Evolutionary conservation across 2,329 filamentous ascomycete genomes (phyloP).

Genomic region (Neonectria ditissima): DNA sequence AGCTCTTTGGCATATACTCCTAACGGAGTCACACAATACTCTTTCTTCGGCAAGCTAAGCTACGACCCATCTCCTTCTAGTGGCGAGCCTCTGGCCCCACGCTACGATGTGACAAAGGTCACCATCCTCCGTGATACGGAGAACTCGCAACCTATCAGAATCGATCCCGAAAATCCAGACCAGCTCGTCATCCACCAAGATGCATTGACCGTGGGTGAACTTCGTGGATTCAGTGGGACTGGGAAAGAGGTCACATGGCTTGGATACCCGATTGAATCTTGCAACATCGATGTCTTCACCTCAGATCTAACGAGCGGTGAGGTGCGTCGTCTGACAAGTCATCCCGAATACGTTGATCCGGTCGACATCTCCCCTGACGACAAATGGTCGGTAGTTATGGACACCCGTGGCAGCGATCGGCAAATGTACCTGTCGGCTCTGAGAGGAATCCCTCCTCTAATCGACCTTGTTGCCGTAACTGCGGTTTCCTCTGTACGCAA

Average conservation of each 20-base stretch:
- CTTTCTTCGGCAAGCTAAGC: neutral
- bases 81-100: neutral
- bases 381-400: slow-evolving; percentile 57
- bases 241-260: slow-evolving; percentile 57
- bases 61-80: neutral
- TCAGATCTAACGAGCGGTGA: slow-evolving; percentile 53
- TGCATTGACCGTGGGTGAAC: slow-evolving; percentile 51
- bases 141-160: neutral
- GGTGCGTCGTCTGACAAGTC: slow-evolving; percentile 56
- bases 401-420: slow-evolving; percentile 56
- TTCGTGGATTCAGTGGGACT: slow-evolving; percentile 57
- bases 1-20: neutral
- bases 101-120: neutral
- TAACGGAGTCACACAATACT: neutral
- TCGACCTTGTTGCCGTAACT: slow-evolving; percentile 50
- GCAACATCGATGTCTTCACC: slow-evolving; percentile 59
- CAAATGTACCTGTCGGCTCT: slow-evolving; percentile 56
- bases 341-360: slow-evolving; percentile 59
- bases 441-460: slow-evolving; percentile 56
- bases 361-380: slow-evolving; percentile 57
- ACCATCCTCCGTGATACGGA: too few species aligned
- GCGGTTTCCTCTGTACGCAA: slow-evolving; percentile 57
- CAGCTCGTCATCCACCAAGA: too few species aligned
- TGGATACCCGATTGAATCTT: slow-evolving; percentile 54
- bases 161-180: too few species aligned